Conservation (phyloP, 1,139 yeast genomes). For the Nakaseomyces uthaithaninus region DNA sequence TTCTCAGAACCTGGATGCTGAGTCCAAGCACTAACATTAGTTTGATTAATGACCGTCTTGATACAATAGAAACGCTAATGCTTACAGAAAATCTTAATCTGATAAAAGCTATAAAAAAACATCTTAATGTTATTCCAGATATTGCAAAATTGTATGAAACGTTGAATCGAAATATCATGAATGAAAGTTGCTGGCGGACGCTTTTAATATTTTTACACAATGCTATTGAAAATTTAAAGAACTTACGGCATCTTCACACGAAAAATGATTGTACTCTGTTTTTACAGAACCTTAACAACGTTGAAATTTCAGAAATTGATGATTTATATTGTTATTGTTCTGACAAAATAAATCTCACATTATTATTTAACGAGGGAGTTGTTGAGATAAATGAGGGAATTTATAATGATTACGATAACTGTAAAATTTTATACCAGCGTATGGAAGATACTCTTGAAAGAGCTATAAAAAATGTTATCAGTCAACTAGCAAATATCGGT, state of each 20-base stretch:
- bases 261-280: background rate
- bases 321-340: background rate
- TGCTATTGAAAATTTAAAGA: background rate
- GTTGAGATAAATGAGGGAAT: slow-evolving; percentile 31
- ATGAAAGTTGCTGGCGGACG: background rate
- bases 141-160: slow-evolving; percentile 23
- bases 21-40: slow-evolving; percentile 31
- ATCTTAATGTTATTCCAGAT: slow-evolving; percentile 29
- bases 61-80: slow-evolving; percentile 26
- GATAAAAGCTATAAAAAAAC: slow-evolving; percentile 14
- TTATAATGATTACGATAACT: slow-evolving; percentile 32
- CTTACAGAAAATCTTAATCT: slow-evolving; percentile 16
- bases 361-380: background rate
- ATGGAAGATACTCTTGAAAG: slow-evolving; percentile 33
- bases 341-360: background rate
- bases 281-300: background rate
- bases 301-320: background rate
- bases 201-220: background rate
- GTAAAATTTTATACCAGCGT: slow-evolving; percentile 32
- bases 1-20: slow-evolving; percentile 33
- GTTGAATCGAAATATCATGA: slow-evolving; percentile 29
- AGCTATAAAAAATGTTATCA: slow-evolving; percentile 22
- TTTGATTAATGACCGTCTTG: slow-evolving; percentile 29
- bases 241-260: background rate
- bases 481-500: slow-evolving; percentile 7